These are phyloP conservation scores for Stagonosporopsis rhizophila DNA, from an alignment of 2,329 filamentous ascomycete species.

Conservation along the genomic window DNA sequence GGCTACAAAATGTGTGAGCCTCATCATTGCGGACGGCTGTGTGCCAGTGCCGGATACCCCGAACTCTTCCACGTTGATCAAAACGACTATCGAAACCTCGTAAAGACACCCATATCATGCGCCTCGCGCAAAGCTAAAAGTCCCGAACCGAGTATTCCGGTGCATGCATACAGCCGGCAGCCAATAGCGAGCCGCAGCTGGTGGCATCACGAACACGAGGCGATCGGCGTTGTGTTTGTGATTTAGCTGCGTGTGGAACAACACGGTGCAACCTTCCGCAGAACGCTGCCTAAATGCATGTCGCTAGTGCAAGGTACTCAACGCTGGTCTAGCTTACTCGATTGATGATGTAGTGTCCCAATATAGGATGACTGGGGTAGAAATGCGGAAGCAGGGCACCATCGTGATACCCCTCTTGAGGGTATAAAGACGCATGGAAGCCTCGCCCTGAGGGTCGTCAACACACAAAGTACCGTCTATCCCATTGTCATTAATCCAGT, in stretches of 20 bases:
- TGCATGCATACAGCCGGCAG: background rate
- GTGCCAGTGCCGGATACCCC: background rate
- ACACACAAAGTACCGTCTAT: background rate
- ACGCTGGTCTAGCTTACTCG: background rate
- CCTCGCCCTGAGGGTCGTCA: conserved; percentile 1
- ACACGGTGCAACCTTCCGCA: conserved; percentile 19
- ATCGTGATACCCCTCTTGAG: background rate
- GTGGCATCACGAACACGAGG: conserved; percentile 12
- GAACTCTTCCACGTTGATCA: too few species aligned
- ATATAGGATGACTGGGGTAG: conserved; percentile 2
- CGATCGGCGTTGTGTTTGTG: conserved; percentile 23
- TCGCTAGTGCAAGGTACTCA: conserved; percentile 4
- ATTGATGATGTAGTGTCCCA: conserved; percentile 7
- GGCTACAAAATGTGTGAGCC: background rate
- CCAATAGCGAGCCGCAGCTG: conserved; percentile 12
- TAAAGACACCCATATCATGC: conserved; percentile 10
- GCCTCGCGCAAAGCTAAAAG: conserved; percentile 16
- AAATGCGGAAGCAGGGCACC: conserved; percentile 1
- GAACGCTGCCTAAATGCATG: background rate
- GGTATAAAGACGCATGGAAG: conserved; percentile 11
- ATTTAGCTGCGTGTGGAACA: conserved; percentile 12
- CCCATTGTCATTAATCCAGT: background rate
- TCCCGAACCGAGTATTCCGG: conserved; percentile 1
- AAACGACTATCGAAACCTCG: conserved; percentile 17
- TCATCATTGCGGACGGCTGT: background rate